Base-by-base conservation (phyloP, 2,329 filamentous ascomycete genomes). In the Trichoderma asperellum region DNA sequence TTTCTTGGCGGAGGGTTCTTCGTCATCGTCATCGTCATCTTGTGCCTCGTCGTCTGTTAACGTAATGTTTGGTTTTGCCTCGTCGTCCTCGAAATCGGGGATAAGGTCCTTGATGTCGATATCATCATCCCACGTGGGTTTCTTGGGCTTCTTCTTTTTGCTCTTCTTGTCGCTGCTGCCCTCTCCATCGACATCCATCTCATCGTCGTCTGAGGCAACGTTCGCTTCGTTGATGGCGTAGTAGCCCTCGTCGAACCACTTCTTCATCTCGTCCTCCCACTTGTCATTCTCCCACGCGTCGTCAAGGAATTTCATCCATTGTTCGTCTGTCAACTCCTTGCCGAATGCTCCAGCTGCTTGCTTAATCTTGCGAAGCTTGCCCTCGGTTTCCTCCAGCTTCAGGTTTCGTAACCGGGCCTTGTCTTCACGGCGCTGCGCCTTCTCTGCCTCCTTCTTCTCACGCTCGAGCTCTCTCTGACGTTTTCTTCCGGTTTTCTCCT, bases 31-130 rank as follows among this genome's bases (percentile, higher is more conserved):
- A 5, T 79, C 77, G 0, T 81, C 81, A 0, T 77, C 80, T 8
- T 77, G 76, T 0, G 79, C 78, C 0, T 80, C 79, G 3, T 77
- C 80, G 16, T 82, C 82, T 5, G 88, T 87, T 1, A 91, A 81
- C 1, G 82, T 81, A 70, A 91, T 80, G 1, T 82, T 81, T 24
- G 88, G 86, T 61, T 84, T 81, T 27, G 58, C 77, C 69, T 85
- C 82, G 7, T 88, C 87, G 32, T 93, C 92, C 24, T 92, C 88
- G 76, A 96, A 97, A 71, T 97, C 93, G 1, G 93, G 94, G 34
- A 97, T 83, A 62, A 97, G 86, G 78, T 97, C 95, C 71, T 92
- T 93, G 82, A 99, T 98, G 77, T 98, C 94, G 75, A 99, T 97
- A 77, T 99, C 96, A 76, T 98, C 94, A 75, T 97, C 93, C 91